Conservation (phyloP, 495 filamentous ascomycete species). For the Friedmanniomyces endolithicus region DNA sequence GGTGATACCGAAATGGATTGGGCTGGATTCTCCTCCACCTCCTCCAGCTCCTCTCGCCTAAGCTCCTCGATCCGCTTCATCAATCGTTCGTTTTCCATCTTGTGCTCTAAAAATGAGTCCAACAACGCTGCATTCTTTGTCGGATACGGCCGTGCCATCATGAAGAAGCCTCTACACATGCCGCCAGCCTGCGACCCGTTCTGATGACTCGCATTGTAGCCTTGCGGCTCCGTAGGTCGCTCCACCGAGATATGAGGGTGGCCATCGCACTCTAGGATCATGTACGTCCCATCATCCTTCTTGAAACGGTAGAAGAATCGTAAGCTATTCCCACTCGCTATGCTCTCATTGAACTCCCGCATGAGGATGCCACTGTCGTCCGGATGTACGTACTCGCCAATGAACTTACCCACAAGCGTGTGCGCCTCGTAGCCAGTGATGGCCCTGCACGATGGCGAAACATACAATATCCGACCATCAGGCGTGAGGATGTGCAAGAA, state of each 20-base stretch:
- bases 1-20: slow-evolving; percentile 22
- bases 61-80: slow-evolving; percentile 74
- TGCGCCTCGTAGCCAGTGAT: slow-evolving; percentile 63
- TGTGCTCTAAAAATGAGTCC: slow-evolving; percentile 93
- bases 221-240: slow-evolving; percentile 22
- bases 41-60: slow-evolving; percentile 73
- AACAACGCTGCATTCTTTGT: slow-evolving; percentile 72
- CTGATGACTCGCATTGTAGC: slow-evolving; percentile 46
- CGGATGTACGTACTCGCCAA: slow-evolving; percentile 71
- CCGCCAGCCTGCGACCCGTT: slow-evolving; percentile 31
- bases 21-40: slow-evolving; percentile 45
- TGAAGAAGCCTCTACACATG: slow-evolving; percentile 80
- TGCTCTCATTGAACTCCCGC: slow-evolving; percentile 82
- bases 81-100: slow-evolving; percentile 89
- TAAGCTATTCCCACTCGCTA: slow-evolving; percentile 63
- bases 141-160: slow-evolving; percentile 86
- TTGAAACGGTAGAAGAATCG: slow-evolving; percentile 84
- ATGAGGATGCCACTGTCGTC: slow-evolving; percentile 80
- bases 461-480: slow-evolving; percentile 70
- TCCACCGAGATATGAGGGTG: slow-evolving; percentile 80
- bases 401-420: slow-evolving; percentile 59
- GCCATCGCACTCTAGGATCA: slow-evolving; percentile 78
- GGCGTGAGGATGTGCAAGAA: slow-evolving; percentile 77
- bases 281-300: slow-evolving; percentile 59
- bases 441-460: slow-evolving; percentile 63